These are phyloP conservation scores for Erythrobasidium hasegawianum DNA, from an alignment of 1,284 basidiomycete species.

Conservation along the genomic window DNA sequence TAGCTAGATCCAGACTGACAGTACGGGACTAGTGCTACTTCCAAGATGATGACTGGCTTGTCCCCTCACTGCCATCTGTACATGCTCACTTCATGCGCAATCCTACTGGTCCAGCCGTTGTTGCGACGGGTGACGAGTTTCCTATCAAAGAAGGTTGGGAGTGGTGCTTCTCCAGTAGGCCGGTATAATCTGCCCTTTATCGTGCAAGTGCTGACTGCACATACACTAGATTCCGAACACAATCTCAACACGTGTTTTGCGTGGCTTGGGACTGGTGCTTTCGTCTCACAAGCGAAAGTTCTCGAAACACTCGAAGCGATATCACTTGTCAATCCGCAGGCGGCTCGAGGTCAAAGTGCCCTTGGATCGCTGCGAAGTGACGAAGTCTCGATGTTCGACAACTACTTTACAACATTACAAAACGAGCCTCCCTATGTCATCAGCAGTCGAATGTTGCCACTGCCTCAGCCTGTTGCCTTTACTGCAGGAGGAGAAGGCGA, in stretches of 20 bases:
- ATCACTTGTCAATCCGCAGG: conserved; percentile 8
- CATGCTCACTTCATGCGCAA: conserved; percentile 44
- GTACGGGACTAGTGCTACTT: conserved; percentile 42
- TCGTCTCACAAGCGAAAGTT: conserved; percentile 39
- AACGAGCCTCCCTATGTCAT: conserved; percentile 44
- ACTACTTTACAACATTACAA: conserved; percentile 43
- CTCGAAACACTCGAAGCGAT: conserved; percentile 37
- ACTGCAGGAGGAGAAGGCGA: conserved; percentile 38
- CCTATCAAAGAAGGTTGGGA: conserved; percentile 41
- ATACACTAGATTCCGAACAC: conserved; percentile 20
- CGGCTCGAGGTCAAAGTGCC: background rate
- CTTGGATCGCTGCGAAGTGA: conserved; percentile 27
- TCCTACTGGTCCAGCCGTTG: conserved; percentile 39
- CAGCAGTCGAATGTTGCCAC: conserved; percentile 25
- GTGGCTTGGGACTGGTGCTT: conserved; percentile 46
- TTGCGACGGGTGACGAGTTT: conserved; percentile 38
- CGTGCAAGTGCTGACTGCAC: background rate
- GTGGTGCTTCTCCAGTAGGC: conserved; percentile 46
- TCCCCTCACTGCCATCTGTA: conserved; percentile 40
- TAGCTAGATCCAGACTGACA: too few species aligned
- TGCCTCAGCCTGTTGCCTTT: conserved; percentile 30
- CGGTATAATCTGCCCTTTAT: background rate
- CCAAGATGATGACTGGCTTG: conserved; percentile 47
- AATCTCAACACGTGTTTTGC: conserved; percentile 45
- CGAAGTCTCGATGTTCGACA: conserved; percentile 43